phyloP scores from a whole-genome alignment of 2,329 filamentous ascomycete genomes.

The Penicillium sp. region DNA sequence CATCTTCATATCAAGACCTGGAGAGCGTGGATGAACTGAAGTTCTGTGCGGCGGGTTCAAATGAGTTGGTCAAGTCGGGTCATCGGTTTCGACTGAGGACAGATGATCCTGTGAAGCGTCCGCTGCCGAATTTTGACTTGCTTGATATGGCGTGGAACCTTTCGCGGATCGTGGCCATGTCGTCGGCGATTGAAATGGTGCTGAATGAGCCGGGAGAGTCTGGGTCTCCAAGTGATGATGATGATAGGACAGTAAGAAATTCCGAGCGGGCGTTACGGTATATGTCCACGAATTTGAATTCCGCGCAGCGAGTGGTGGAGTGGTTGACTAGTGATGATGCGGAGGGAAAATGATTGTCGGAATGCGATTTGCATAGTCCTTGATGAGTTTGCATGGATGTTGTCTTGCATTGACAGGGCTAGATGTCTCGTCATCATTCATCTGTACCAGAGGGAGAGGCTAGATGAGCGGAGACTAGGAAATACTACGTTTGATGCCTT shows the following conservation, averaged over 20 bases:
- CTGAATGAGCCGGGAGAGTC: neutral
- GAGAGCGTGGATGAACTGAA: neutral
- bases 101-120: neutral
- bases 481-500: too few species aligned
- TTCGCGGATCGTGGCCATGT: slow-evolving; percentile 9
- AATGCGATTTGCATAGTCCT: too few species aligned
- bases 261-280: neutral
- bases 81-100: slow-evolving; percentile 9
- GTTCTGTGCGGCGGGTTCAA: neutral
- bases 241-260: neutral
- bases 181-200: neutral
- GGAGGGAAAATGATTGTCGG: neutral
- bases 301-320: neutral
- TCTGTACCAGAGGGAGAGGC: too few species aligned
- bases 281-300: neutral
- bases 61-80: slow-evolving; percentile 6
- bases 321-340: neutral
- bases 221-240: neutral
- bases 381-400: too few species aligned
- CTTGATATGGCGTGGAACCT: slow-evolving; percentile 21
- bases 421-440: too few species aligned
- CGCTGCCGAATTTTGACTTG: slow-evolving; percentile 16
- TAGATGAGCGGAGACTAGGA: too few species aligned
- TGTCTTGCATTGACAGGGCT: too few species aligned
- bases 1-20: neutral